These are phyloP conservation scores for Angomonas deanei DNA, from an alignment of 208 protist species.

Conservation along the genomic window DNA sequence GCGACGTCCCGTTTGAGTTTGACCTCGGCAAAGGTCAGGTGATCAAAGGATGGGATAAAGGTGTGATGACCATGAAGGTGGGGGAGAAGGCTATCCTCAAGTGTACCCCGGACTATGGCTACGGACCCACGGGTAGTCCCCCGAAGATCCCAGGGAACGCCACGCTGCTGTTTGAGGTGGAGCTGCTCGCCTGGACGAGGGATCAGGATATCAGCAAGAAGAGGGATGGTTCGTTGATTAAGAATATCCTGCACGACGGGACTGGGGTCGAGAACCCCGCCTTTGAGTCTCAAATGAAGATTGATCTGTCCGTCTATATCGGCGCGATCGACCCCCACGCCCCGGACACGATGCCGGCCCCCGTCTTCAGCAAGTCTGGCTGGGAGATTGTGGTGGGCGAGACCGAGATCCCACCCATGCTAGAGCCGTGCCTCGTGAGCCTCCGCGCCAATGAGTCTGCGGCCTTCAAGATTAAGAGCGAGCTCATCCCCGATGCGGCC, in stretches of 20 bases:
- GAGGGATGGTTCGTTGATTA: slow-evolving; percentile 82
- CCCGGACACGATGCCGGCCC: slow-evolving; percentile 8
- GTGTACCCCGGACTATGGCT: slow-evolving; percentile 76
- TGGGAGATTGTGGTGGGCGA: slow-evolving; percentile 66
- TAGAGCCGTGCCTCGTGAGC: slow-evolving; percentile 66
- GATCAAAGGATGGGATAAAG: slow-evolving; percentile 90
- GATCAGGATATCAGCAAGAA: slow-evolving; percentile 64
- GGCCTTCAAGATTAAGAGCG: slow-evolving; percentile 45
- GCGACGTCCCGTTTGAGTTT: slow-evolving; percentile 83
- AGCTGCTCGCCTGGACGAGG: slow-evolving; percentile 78
- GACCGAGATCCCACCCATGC: slow-evolving; percentile 45
- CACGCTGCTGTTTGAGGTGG: slow-evolving; percentile 90
- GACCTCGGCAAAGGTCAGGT: slow-evolving; percentile 82
- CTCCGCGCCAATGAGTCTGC: slow-evolving; percentile 74
- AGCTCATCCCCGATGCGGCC: slow-evolving; percentile 31
- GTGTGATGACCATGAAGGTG: slow-evolving; percentile 85
- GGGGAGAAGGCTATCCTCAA: slow-evolving; percentile 81
- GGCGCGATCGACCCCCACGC: slow-evolving; percentile 34
- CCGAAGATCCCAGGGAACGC: slow-evolving; percentile 84
- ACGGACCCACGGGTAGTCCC: slow-evolving; percentile 70
- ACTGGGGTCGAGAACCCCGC: slow-evolving; percentile 72
- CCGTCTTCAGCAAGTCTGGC: slow-evolving; percentile 34
- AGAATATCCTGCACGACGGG: slow-evolving; percentile 58
- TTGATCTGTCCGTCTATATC: slow-evolving; percentile 60
- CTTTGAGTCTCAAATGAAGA: slow-evolving; percentile 64